A percentile compares a stretch with the other conserved stretches of the same genome.
phyloP scores from a whole-genome alignment of 768 basidiomycete species.

The Baorangia bicolor region DNA sequence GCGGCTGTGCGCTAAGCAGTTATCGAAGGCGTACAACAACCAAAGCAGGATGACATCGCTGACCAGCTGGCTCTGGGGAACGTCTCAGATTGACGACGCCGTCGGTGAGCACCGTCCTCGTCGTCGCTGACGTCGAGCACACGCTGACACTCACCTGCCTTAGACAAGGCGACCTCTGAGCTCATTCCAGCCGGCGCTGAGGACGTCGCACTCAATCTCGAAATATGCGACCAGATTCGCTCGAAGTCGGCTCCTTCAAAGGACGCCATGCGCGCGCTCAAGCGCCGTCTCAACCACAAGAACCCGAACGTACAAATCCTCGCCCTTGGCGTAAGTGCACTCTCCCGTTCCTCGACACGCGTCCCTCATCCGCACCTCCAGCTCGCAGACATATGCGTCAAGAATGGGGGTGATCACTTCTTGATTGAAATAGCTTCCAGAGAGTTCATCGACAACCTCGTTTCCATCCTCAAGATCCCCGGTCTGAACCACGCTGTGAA shows the following conservation, averaged over 20 bases:
- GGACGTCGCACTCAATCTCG: conserved; percentile 90
- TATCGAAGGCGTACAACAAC: conserved; percentile 14
- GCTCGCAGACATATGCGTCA: conserved; percentile 90
- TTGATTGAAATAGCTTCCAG: conserved; percentile 79
- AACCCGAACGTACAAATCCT: conserved; percentile 95
- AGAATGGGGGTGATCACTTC: conserved; percentile 96
- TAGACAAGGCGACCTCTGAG: conserved; percentile 95
- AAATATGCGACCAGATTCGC: conserved; percentile 96
- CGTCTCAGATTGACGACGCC: conserved; percentile 79
- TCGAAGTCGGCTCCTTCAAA: conserved; percentile 85
- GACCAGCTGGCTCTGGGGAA: conserved; percentile 76
- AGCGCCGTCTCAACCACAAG: conserved; percentile 85
- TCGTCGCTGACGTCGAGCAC: conserved; percentile 5
- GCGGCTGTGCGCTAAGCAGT: conserved; percentile 12
- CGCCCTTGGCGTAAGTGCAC: conserved; percentile 69
- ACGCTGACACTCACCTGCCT: conserved; percentile 28
- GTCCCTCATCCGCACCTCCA: conserved; percentile 30
- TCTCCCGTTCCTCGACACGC: neutral
- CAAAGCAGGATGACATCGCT: conserved; percentile 51
- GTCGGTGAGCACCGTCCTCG: conserved; percentile 53
- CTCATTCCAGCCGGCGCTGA: conserved; percentile 78
- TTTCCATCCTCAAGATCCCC: conserved; percentile 81
- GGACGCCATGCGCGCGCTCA: conserved; percentile 85
- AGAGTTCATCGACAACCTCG: conserved; percentile 92
- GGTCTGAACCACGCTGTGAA: conserved; percentile 79